Evolutionary conservation across 208 protist species (phyloP).

Genomic region (Angomonas deanei): DNA sequence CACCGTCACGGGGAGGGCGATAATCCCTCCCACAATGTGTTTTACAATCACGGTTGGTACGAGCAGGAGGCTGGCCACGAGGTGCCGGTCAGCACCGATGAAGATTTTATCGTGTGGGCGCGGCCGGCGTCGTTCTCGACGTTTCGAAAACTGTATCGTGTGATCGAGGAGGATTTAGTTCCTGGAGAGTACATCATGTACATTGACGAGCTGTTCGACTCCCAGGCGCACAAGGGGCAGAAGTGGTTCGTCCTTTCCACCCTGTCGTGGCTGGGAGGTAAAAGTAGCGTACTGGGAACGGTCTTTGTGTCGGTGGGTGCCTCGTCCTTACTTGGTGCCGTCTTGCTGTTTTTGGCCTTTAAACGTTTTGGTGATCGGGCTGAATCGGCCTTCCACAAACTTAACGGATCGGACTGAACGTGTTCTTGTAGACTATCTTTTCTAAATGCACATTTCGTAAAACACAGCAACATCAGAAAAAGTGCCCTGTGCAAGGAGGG

Average conservation of each 20-base stretch:
- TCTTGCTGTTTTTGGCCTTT: constrained; percentile 49
- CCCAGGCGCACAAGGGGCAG: constrained; percentile 85
- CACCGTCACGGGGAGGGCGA: constrained; percentile 1
- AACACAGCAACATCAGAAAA: background rate
- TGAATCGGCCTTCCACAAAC: background rate
- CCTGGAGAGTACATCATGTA: constrained; percentile 87
- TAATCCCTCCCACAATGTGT: constrained; percentile 44
- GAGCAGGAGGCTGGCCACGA: constrained; percentile 68
- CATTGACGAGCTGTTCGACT: constrained; percentile 91
- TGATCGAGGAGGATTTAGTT: constrained; percentile 76
- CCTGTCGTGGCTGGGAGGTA: constrained; percentile 93
- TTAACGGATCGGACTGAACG: background rate
- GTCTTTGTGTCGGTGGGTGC: constrained; percentile 92
- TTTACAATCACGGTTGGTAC: constrained; percentile 86
- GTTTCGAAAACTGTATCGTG: constrained; percentile 97
- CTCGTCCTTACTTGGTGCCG: constrained; percentile 75
- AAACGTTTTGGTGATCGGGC: constrained; percentile 5
- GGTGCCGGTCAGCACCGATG: constrained; percentile 87
- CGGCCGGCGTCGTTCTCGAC: constrained; percentile 91
- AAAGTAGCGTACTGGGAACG: constrained; percentile 91
- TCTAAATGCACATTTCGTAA: background rate
- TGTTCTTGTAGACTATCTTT: background rate
- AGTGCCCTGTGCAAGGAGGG: no score
- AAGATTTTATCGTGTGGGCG: constrained; percentile 99
- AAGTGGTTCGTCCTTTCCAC: constrained; percentile 95